Conservation (phyloP, 768 basidiomycete genomes). For the Suillus discolor region DNA sequence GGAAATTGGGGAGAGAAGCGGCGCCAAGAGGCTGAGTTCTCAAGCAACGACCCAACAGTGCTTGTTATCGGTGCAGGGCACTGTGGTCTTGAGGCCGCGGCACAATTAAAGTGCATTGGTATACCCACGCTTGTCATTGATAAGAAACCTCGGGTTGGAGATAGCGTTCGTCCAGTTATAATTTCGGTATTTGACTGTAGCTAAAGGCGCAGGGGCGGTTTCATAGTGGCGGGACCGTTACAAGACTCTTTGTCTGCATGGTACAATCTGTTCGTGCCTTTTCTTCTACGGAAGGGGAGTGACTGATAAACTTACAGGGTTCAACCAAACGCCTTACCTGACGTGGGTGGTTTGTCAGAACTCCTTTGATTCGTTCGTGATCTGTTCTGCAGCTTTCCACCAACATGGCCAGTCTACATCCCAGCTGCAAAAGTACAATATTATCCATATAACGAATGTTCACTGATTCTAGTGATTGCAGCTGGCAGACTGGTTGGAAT, state of each 20-base stretch:
- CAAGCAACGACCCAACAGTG: conserved; percentile 54
- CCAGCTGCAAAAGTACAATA: conserved; percentile 49
- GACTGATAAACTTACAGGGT: conserved; percentile 34
- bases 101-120: conserved; percentile 62
- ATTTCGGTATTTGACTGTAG: background rate
- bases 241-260: conserved; percentile 49
- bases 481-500: conserved; percentile 71
- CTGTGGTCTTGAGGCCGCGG: conserved; percentile 64
- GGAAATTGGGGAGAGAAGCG: conserved; percentile 57
- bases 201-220: conserved; percentile 4
- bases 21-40: conserved; percentile 45
- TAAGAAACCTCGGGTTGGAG: conserved; percentile 51
- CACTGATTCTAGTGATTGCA: conserved; percentile 19
- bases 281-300: conserved; percentile 4
- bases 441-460: background rate
- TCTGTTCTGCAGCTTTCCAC: conserved; percentile 46
- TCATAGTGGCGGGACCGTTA: conserved; percentile 46
- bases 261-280: conserved; percentile 43
- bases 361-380: background rate
- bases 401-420: conserved; percentile 55
- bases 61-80: conserved; percentile 70
- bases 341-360: conserved; percentile 35
- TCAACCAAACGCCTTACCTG: conserved; percentile 58
- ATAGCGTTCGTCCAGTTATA: conserved; percentile 31
- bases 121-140: conserved; percentile 61